These are phyloP conservation scores for Microascus cirrosus DNA, from an alignment of 2,329 filamentous ascomycete species.

Conservation along the genomic window DNA sequence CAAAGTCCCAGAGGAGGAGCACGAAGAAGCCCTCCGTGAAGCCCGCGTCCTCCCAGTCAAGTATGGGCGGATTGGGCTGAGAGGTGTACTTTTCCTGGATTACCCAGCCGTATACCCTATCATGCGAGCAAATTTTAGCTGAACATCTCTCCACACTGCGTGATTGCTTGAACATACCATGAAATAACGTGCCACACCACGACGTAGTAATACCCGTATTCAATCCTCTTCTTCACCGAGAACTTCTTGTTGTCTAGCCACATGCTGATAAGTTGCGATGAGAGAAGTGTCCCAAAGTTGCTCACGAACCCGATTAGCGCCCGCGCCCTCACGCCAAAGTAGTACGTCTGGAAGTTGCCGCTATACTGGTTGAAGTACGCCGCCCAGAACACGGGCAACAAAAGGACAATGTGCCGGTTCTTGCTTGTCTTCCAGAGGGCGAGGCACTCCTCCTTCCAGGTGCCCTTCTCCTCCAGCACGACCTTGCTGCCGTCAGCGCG, in stretches of 20 bases:
- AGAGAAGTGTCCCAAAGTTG: slow-evolving; percentile 13
- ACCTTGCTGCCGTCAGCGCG: slow-evolving; percentile 15
- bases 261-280: slow-evolving; percentile 12
- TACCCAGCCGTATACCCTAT: slow-evolving; percentile 34
- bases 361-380: slow-evolving; percentile 9
- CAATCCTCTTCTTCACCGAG: slow-evolving; percentile 13
- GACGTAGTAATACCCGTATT: slow-evolving; percentile 30
- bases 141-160: too few species aligned
- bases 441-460: slow-evolving; percentile 12
- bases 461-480: slow-evolving; percentile 10
- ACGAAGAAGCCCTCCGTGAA: slow-evolving; percentile 36
- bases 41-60: slow-evolving; percentile 28
- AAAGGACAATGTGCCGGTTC: slow-evolving; percentile 7
- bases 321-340: slow-evolving; percentile 11
- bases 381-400: slow-evolving; percentile 1
- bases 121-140: background rate
- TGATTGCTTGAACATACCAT: slow-evolving; percentile 18
- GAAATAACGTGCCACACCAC: slow-evolving; percentile 30
- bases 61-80: slow-evolving; percentile 22
- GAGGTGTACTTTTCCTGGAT: slow-evolving; percentile 37
- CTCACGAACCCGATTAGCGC: slow-evolving; percentile 13
- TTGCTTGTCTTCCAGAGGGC: slow-evolving; percentile 10
- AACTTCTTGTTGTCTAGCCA: slow-evolving; percentile 15
- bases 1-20: slow-evolving; percentile 34
- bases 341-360: slow-evolving; percentile 11